Evolutionary conservation across 768 basidiomycete genomes (phyloP).

Genomic region (Cytidiella melzeri): DNA sequence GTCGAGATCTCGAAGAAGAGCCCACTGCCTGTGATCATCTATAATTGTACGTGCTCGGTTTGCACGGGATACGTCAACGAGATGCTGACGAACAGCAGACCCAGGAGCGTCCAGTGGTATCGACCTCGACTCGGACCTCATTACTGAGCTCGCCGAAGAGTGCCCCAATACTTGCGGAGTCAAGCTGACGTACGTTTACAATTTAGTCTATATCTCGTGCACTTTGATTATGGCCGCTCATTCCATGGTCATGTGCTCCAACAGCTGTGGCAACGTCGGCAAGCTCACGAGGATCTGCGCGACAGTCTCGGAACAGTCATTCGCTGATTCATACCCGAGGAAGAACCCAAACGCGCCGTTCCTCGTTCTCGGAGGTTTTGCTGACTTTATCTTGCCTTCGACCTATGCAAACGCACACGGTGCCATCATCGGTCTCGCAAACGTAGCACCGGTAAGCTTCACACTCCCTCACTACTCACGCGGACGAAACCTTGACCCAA

Average conservation of each 20-base stretch:
- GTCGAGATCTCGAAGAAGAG: conserved; percentile 71
- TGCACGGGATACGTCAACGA: background rate
- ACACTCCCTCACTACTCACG: background rate
- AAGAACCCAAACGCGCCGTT: conserved; percentile 65
- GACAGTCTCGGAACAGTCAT: conserved; percentile 50
- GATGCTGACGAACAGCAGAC: conserved; percentile 36
- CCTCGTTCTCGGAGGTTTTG: conserved; percentile 81
- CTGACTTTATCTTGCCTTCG: conserved; percentile 77
- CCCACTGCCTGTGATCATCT: conserved; percentile 83
- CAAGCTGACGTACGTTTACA: conserved; percentile 86
- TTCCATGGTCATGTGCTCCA: conserved; percentile 10
- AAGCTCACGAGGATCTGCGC: conserved; percentile 84
- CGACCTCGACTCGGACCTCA: conserved; percentile 85
- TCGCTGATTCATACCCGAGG: conserved; percentile 57
- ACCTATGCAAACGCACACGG: conserved; percentile 73
- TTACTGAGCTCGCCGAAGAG: conserved; percentile 69
- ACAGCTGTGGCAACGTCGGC: conserved; percentile 85
- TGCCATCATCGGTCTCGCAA: conserved; percentile 86
- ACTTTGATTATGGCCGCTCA: conserved; percentile 1
- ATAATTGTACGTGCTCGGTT: conserved; percentile 60
- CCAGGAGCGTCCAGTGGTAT: conserved; percentile 86
- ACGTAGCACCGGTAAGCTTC: conserved; percentile 64
- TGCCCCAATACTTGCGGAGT: conserved; percentile 79
- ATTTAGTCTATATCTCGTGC: too few relatives aligned
- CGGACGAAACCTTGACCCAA: background rate